These are phyloP conservation scores for Gymnopilus junonius DNA, from an alignment of 768 basidiomycete genomes.

Conservation along the genomic window DNA sequence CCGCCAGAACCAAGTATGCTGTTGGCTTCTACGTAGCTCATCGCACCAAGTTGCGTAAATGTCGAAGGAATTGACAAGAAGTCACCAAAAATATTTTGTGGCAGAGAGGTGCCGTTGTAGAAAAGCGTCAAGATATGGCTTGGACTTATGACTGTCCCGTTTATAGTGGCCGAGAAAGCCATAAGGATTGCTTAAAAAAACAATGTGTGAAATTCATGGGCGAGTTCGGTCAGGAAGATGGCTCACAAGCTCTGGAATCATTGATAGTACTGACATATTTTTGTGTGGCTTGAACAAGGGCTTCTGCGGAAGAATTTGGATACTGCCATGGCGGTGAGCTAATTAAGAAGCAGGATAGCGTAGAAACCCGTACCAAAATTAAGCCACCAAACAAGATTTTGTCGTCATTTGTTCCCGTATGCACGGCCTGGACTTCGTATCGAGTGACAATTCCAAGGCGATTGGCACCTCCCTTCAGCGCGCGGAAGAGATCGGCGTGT, in stretches of 20 bases:
- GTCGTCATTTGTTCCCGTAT: conserved; percentile 40
- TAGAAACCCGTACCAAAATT: conserved; percentile 33
- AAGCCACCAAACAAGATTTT: conserved; percentile 43
- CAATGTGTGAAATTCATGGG: conserved; percentile 5
- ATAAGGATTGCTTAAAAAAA: conserved; percentile 29
- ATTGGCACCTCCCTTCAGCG: conserved; percentile 48
- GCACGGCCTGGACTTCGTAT: conserved; percentile 43
- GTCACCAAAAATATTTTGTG: conserved; percentile 38
- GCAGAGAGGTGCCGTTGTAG: conserved; percentile 40
- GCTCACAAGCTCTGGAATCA: conserved; percentile 43
- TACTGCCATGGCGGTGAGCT: conserved; percentile 27
- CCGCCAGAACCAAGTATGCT: conserved; percentile 32
- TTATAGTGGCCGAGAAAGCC: conserved; percentile 25
- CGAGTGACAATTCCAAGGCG: conserved; percentile 50
- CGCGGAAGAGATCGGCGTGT: conserved; percentile 47
- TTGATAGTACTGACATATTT: conserved; percentile 38
- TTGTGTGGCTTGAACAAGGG: conserved; percentile 38
- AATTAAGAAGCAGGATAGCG: background rate
- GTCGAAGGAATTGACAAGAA: conserved; percentile 42
- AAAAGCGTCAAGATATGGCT: conserved; percentile 35
- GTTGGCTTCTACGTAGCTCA: conserved; percentile 41
- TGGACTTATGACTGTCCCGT: conserved; percentile 22
- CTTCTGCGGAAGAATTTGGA: conserved; percentile 41
- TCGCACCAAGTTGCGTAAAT: conserved; percentile 28
- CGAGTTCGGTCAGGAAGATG: background rate